Evolutionary conservation across 2,329 filamentous ascomycete genomes (phyloP), one percentile per base, ranked within the genome.

Genomic region (Pyricularia pennisetigena): DNA sequence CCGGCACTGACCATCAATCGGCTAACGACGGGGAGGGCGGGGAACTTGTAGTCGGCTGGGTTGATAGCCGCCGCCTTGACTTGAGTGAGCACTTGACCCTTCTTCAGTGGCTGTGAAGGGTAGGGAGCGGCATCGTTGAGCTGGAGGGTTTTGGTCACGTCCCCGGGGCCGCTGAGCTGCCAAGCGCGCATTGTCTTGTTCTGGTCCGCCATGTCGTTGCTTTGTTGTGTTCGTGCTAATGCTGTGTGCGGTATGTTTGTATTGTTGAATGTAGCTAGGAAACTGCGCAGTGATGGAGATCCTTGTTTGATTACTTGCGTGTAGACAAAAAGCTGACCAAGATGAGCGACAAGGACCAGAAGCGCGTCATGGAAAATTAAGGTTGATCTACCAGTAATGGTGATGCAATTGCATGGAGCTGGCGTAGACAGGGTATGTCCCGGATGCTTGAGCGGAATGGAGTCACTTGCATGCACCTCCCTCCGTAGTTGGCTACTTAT

Each of bases 21-120:
- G 1, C 75, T 74, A 6, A 84, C 68, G 0, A 81, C 75, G 30
- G 82, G 76, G 2, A 78, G 24, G 73, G 90, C 87, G 10, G 85
- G 79, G 1, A 85, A 71, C 75, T 90, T 90, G 81, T 87, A 85
- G 79, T 91, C 89, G 30, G 84, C 84, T 0, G 87, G 87, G 74
- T 90, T 90, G 71, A 90, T 74, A 28, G 83, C 78, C 29, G 81
- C 79, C 68, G 81, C 78, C 69, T 83, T 76, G 8, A 90, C 83
- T 12, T 24, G 29, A 16, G 63, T 61, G 12, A 67, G 66, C 24
- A 67, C 32, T 57, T 67, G 66, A 14, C 32, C 24, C 30, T 67
- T 41, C 57, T 49, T 41, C 29, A 67, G 54, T 23, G 28, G 66
- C 23, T 62, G 54, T 24, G 66, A 32, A 20, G 66, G 66, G 59